phyloP scores from a whole-genome alignment of 352 stramenopile genomes.

The Globisporangium emineosum region DNA sequence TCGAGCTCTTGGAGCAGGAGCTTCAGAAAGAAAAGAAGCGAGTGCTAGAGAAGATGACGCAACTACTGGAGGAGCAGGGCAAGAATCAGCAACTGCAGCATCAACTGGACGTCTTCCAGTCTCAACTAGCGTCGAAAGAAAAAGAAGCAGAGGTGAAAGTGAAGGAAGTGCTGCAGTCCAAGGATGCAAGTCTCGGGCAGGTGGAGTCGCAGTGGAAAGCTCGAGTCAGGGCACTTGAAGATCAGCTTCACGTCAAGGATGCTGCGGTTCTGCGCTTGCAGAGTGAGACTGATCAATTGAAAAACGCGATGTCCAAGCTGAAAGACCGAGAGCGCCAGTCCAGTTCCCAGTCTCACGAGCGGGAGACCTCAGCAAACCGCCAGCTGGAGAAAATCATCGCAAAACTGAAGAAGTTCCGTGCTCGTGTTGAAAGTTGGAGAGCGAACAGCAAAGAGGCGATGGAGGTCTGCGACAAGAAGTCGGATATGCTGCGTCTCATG shows the following conservation, averaged over 20 bases:
- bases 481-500: slow-evolving; percentile 32
- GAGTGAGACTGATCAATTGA: slow-evolving; percentile 34
- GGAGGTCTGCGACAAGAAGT: slow-evolving; percentile 27
- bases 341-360: slow-evolving; percentile 9
- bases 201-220: slow-evolving; percentile 27
- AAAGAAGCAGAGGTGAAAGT: slow-evolving; percentile 21
- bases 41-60: slow-evolving; percentile 65
- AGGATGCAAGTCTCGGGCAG: slow-evolving; percentile 20
- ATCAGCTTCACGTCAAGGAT: slow-evolving; percentile 34
- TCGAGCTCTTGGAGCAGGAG: slow-evolving; percentile 34
- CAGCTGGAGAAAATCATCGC: slow-evolving; percentile 41
- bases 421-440: slow-evolving; percentile 55
- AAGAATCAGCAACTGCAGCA: slow-evolving; percentile 58
- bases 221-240: slow-evolving; percentile 24
- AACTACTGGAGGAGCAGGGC: slow-evolving; percentile 59
- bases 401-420: slow-evolving; percentile 42
- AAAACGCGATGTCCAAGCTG: slow-evolving; percentile 27
- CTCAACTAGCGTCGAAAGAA: slow-evolving; percentile 30
- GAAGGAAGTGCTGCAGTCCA: slow-evolving; percentile 14
- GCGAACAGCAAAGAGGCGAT: slow-evolving; percentile 40
- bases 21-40: slow-evolving; percentile 70
- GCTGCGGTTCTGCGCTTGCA: slow-evolving; percentile 29
- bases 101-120: slow-evolving; percentile 35
- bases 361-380: slow-evolving; percentile 23
- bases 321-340: slow-evolving; percentile 13